Percentiles rank a stretch among this genome's conserved stretches.
phyloP scores from a whole-genome alignment of 768 basidiomycete species.

The Mycena pura region DNA sequence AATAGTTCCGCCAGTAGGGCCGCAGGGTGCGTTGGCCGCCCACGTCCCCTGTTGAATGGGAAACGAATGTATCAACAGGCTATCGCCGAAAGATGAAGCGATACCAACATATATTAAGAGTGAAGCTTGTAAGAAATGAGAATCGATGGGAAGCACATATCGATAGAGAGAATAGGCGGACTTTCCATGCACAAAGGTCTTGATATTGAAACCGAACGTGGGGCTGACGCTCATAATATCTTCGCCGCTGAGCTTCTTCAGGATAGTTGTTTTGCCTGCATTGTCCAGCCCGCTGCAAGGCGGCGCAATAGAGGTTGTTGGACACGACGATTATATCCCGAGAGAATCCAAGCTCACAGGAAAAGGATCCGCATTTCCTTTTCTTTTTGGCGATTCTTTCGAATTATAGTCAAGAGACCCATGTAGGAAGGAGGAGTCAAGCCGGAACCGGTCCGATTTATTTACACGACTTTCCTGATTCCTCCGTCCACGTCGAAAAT shows the following conservation, averaged over 20 bases:
- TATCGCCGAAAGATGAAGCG: constrained; percentile 27
- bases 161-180: constrained; percentile 48
- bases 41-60: constrained; percentile 81
- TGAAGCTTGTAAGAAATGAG: constrained; percentile 55
- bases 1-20: constrained; percentile 99
- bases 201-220: constrained; percentile 98
- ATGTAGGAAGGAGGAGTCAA: constrained; percentile 45
- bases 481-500: constrained; percentile 36
- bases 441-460: not conserved
- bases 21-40: constrained; percentile 95
- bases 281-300: constrained; percentile 89
- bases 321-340: not conserved
- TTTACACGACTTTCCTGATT: not conserved
- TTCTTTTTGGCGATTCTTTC: constrained; percentile 95
- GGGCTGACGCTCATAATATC: constrained; percentile 89
- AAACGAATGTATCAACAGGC: constrained; percentile 14
- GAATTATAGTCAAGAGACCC: constrained; percentile 96
- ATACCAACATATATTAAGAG: constrained; percentile 77
- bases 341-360: constrained; percentile 72
- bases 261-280: constrained; percentile 97
- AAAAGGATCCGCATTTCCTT: constrained; percentile 97
- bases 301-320: constrained; percentile 27
- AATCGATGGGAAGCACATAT: constrained; percentile 23
- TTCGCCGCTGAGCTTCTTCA: constrained; percentile 94
- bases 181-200: constrained; percentile 92